Conservation (phyloP, 495 filamentous ascomycete genomes). For the Daldinia loculata region DNA sequence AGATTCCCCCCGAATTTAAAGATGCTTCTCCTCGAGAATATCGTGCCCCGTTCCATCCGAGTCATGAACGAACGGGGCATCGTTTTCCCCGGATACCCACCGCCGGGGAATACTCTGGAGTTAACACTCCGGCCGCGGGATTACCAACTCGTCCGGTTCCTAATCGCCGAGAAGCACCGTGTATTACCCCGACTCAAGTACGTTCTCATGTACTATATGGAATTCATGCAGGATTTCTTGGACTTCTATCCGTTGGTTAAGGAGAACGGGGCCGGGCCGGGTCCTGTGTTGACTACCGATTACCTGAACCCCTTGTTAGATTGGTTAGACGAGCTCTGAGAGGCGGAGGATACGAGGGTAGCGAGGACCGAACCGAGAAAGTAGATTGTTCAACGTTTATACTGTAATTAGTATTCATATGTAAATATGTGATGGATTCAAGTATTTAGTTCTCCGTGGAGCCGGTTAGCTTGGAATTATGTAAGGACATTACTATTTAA, state of each 20-base stretch:
- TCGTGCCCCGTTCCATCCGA: conserved; percentile 36
- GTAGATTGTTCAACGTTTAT: background rate
- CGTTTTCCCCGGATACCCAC: conserved; percentile 36
- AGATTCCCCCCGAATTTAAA: conserved; percentile 37
- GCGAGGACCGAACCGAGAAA: background rate
- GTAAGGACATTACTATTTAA: background rate
- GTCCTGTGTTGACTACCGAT: conserved; percentile 22
- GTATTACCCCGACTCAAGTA: conserved; percentile 39
- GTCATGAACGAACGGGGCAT: conserved; percentile 35
- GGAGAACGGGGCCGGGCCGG: conserved; percentile 23
- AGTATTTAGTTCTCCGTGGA: background rate
- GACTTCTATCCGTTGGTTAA: conserved; percentile 16
- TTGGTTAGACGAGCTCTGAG: conserved; percentile 33
- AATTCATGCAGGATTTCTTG: conserved; percentile 8
- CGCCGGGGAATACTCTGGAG: conserved; percentile 29
- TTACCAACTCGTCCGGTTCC: conserved; percentile 32
- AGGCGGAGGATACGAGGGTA: background rate
- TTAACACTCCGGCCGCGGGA: conserved; percentile 34
- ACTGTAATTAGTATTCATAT: background rate
- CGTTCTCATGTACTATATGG: conserved; percentile 35
- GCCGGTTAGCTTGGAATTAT: background rate
- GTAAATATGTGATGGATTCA: background rate
- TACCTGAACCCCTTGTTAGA: conserved; percentile 31
- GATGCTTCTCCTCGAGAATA: conserved; percentile 39
- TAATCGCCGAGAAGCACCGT: conserved; percentile 30